Evolutionary conservation across 164 flowering plant genomes (phyloP).

Genomic region (Liriodendron chinense): DNA sequence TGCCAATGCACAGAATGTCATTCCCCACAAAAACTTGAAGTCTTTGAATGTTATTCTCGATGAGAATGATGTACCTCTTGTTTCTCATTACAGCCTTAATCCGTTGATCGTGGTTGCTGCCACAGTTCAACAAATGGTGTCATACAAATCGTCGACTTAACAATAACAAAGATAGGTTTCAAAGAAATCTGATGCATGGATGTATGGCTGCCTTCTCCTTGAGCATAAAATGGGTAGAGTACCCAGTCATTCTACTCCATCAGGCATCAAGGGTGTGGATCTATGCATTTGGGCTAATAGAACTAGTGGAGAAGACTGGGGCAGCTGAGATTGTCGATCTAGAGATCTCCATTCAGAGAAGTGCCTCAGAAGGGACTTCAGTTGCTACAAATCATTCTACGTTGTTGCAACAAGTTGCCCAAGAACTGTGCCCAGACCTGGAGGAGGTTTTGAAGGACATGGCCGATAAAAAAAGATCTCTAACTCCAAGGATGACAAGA

Average conservation of each 20-base stretch:
- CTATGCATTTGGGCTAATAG: constrained; percentile 56
- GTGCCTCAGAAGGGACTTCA: constrained; percentile 37
- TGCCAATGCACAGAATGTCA: constrained; percentile 10
- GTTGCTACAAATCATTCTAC: constrained; percentile 48
- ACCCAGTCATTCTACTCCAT: constrained; percentile 33
- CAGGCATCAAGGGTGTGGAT: constrained; percentile 39
- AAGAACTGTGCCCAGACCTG: constrained; percentile 65
- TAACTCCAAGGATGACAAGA: constrained; percentile 26
- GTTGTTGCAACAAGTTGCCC: constrained; percentile 49
- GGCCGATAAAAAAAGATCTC: constrained; percentile 24
- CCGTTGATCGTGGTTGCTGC: constrained; percentile 38
- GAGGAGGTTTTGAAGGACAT: constrained; percentile 44
- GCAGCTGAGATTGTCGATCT: constrained; percentile 40
- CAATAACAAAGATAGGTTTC: constrained; percentile 26
- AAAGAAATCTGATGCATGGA: constrained; percentile 43
- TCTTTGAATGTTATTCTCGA: constrained; percentile 57
- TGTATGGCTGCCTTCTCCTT: constrained; percentile 51
- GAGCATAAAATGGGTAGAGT: constrained; percentile 61
- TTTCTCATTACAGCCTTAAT: constrained; percentile 50
- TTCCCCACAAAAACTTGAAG: constrained; percentile 69
- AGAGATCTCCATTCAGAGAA: constrained; percentile 15
- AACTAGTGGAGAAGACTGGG: constrained; percentile 85
- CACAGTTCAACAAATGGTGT: constrained; percentile 39
- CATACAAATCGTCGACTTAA: constrained; percentile 58
- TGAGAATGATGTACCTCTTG: constrained; percentile 33